phyloP scores from a whole-genome alignment of 768 basidiomycete genomes.

The Leccinum boreale region DNA sequence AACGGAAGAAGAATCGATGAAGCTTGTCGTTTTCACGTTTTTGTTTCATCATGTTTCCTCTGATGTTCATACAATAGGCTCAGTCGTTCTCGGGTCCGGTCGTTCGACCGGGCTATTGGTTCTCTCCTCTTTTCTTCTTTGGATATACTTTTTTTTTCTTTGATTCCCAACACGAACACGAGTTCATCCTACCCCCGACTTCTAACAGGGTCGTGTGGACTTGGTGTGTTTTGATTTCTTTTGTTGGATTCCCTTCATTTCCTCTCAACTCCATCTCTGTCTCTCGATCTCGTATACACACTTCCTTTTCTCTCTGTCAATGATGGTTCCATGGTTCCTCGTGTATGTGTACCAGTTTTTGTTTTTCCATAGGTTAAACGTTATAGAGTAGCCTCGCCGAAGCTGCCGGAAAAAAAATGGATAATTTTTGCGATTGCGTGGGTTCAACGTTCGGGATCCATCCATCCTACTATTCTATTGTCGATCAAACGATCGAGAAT shows the following conservation, averaged over 20 bases:
- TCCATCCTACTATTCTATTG: neutral
- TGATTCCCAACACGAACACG: neutral
- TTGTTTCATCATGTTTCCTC: neutral
- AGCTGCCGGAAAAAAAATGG: neutral
- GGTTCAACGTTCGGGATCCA: no score
- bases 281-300: neutral
- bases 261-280: neutral
- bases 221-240: neutral
- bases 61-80: neutral
- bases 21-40: neutral
- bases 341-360: neutral
- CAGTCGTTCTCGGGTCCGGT: neutral
- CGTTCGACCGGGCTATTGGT: neutral
- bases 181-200: neutral
- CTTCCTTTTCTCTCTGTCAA: neutral
- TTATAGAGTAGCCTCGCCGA: no score
- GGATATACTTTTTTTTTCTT: neutral
- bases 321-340: neutral
- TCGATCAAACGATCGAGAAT: neutral
- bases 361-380: neutral
- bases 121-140: neutral
- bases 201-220: neutral
- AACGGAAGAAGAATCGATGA: neutral
- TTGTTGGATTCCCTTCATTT: no score
- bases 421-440: neutral